Conservation (phyloP, 345 rosid species). For the Eucalyptus sideroxylon region DNA sequence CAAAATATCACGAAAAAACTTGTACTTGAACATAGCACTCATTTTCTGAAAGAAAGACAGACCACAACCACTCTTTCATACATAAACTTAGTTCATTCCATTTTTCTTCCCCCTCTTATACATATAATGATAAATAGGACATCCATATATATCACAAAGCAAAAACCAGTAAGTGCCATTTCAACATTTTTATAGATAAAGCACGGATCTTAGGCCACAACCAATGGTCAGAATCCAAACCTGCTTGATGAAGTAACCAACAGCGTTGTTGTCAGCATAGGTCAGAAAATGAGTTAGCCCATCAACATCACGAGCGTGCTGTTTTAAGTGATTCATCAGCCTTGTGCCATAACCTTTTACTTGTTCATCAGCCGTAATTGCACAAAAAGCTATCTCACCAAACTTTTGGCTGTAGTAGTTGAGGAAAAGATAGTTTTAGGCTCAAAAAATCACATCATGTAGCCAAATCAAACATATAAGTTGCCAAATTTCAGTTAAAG, state of each 20-base stretch:
- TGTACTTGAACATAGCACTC: not conserved
- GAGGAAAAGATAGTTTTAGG: not conserved
- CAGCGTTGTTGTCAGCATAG: slow-evolving; percentile 97
- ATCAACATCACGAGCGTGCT: slow-evolving; percentile 93
- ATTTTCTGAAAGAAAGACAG: not conserved
- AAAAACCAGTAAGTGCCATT: not conserved
- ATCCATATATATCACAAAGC: not conserved
- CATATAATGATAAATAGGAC: not conserved
- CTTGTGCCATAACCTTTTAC: slow-evolving; percentile 99
- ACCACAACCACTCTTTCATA: not conserved
- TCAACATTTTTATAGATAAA: not conserved
- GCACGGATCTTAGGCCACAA: not conserved
- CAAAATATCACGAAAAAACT: not conserved
- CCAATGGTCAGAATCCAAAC: slow-evolving; percentile 6
- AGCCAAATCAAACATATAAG: not conserved
- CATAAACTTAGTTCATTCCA: not conserved
- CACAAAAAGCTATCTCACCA: slow-evolving; percentile 99
- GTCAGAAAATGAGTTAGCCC: slow-evolving; percentile 96
- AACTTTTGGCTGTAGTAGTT: slow-evolving; percentile 66
- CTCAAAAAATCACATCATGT: not conserved
- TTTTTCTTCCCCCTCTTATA: not conserved
- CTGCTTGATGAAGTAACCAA: slow-evolving; percentile 98
- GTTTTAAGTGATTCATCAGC: slow-evolving; percentile 98
- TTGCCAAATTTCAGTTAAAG: not conserved
- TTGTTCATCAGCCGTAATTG: slow-evolving; percentile 99